Evolutionary conservation across 1,284 basidiomycete genomes (phyloP).

Genomic region (Coriolopsis trogii): DNA sequence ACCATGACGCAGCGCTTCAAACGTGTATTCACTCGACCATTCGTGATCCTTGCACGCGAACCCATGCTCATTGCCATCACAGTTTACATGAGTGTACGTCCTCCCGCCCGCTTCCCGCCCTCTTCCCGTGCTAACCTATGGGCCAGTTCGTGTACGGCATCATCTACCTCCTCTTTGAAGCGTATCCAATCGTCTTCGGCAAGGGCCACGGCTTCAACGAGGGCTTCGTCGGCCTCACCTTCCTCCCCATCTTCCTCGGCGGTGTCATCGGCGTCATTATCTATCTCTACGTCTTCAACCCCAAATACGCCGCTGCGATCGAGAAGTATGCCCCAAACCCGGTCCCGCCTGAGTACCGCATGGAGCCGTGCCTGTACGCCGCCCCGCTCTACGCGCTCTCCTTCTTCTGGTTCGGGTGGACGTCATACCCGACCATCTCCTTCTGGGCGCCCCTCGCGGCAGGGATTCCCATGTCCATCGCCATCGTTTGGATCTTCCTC

Average conservation of each 20-base stretch:
- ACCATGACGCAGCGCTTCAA: constrained; percentile 34
- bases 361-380: constrained; percentile 44
- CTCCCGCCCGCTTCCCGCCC: background rate
- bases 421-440: constrained; percentile 33
- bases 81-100: constrained; percentile 44
- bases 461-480: constrained; percentile 31
- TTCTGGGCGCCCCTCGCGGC: constrained; percentile 37
- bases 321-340: constrained; percentile 39
- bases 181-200: constrained; percentile 37
- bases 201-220: constrained; percentile 39
- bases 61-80: constrained; percentile 48
- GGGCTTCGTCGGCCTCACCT: constrained; percentile 45
- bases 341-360: constrained; percentile 49
- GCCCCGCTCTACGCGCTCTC: constrained; percentile 44
- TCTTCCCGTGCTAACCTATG: background rate
- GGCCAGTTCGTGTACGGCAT: constrained; percentile 45
- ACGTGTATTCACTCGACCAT: constrained; percentile 41
- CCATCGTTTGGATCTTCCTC: constrained; percentile 36
- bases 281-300: constrained; percentile 35
- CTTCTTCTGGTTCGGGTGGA: constrained; percentile 52
- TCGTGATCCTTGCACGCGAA: constrained; percentile 45
- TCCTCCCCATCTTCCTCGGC: constrained; percentile 49
- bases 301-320: constrained; percentile 32
- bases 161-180: constrained; percentile 44
- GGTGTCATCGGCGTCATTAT: constrained; percentile 26